A percentile compares a stretch with the other conserved stretches of the same genome.
Evolutionary conservation across 306 rosid species (phyloP).

Genomic region (Senna siamea): DNA sequence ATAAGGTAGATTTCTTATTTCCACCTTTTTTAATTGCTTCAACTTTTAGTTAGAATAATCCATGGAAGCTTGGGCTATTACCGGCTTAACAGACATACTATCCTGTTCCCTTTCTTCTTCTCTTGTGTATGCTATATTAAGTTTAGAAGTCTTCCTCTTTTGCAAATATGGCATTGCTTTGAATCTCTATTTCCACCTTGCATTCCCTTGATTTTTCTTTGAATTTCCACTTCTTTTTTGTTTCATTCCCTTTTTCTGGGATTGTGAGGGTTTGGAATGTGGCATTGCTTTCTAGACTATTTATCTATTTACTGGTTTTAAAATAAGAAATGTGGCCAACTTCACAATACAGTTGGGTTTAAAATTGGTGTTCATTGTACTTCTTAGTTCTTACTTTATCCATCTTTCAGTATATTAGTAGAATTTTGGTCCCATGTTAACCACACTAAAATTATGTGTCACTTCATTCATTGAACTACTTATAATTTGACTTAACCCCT

Average conservation of each 20-base stretch:
- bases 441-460: background rate
- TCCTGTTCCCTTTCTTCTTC: conserved; percentile 17
- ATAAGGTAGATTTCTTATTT: conserved; percentile 57
- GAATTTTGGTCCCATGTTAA: too few relatives aligned
- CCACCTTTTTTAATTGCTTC: conserved; percentile 11
- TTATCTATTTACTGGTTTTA: too few relatives aligned
- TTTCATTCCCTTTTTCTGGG: background rate
- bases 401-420: background rate
- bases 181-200: conserved; percentile 6
- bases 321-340: too few relatives aligned
- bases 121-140: conserved; percentile 1
- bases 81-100: background rate
- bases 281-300: conserved; percentile 13
- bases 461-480: background rate
- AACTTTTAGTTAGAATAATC: background rate
- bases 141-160: conserved; percentile 6
- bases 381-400: background rate
- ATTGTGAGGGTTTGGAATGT: background rate
- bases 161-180: conserved; percentile 2
- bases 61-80: background rate
- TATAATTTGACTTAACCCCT: background rate
- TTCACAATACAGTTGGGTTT: background rate
- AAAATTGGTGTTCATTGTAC: background rate
- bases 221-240: conserved; percentile 3
- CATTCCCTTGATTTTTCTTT: conserved; percentile 12